Percentiles rank a stretch among this genome's conserved stretches.
These are phyloP conservation scores for Hericium alpestre DNA, from an alignment of 768 basidiomycete species.

Conservation along the genomic window DNA sequence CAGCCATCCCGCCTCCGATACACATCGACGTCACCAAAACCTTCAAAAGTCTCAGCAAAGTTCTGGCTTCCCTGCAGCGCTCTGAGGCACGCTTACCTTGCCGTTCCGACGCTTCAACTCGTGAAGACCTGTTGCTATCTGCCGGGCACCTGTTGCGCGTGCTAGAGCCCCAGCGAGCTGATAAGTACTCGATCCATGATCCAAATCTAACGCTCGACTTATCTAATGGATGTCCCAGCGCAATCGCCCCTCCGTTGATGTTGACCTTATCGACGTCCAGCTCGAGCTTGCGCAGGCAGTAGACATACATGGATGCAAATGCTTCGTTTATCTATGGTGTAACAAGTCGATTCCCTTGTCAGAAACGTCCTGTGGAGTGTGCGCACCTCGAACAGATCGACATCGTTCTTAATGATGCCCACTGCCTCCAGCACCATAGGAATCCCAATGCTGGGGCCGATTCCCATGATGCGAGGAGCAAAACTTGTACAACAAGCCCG, in stretches of 20 bases:
- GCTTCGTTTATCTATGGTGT: slow-evolving; percentile 73
- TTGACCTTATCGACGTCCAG: slow-evolving; percentile 62
- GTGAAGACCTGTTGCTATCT: slow-evolving; percentile 74
- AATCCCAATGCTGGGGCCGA: slow-evolving; percentile 80
- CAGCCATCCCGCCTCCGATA: slow-evolving; percentile 88
- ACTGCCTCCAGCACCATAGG: slow-evolving; percentile 62
- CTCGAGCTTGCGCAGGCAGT: slow-evolving; percentile 54
- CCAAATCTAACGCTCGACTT: slow-evolving; percentile 23
- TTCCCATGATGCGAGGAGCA: slow-evolving; percentile 78
- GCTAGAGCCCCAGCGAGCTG: slow-evolving; percentile 12
- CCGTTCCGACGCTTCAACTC: slow-evolving; percentile 59
- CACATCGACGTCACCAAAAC: slow-evolving; percentile 83
- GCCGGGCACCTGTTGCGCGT: slow-evolving; percentile 77
- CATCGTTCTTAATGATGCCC: slow-evolving; percentile 56
- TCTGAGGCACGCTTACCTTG: slow-evolving; percentile 33
- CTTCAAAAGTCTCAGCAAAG: slow-evolving; percentile 22
- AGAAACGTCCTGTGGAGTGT: neutral
- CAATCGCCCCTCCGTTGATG: slow-evolving; percentile 86
- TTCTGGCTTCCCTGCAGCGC: neutral
- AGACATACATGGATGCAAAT: slow-evolving; percentile 76
- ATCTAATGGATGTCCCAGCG: slow-evolving; percentile 77
- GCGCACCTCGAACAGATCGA: slow-evolving; percentile 70
- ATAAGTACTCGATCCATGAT: slow-evolving; percentile 10
- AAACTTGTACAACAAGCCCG: slow-evolving; percentile 32
- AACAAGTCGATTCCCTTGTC: neutral